These are phyloP conservation scores for Pecoramyces ruminantium DNA, from an alignment of 192 early-diverging fungal genomes.

Conservation along the genomic window DNA sequence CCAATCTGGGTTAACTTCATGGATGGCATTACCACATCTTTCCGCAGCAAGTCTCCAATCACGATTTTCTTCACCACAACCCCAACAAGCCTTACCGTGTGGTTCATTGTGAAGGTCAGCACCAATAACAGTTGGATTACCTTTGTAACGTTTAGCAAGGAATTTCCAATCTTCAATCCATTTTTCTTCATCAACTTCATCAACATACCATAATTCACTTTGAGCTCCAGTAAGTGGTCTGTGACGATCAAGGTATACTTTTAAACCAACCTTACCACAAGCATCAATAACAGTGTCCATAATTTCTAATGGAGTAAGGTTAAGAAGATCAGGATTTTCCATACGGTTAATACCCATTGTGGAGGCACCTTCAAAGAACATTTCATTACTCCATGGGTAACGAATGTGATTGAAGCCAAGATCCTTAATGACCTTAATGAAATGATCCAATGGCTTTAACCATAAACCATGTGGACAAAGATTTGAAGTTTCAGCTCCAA, in stretches of 20 bases:
- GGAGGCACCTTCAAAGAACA: neutral
- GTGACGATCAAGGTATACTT: constrained; percentile 9
- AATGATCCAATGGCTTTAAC: neutral
- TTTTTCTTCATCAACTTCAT: constrained; percentile 6
- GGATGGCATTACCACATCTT: constrained; percentile 8
- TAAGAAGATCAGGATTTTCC: constrained; percentile 11
- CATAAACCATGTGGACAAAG: constrained; percentile 6
- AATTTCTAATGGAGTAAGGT: neutral
- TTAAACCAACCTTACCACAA: constrained; percentile 4
- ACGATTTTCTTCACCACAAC: constrained; percentile 4
- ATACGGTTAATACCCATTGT: constrained; percentile 5
- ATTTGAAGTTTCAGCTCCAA: constrained; percentile 2
- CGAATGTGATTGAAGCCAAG: constrained; percentile 6
- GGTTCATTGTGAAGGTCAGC: constrained; percentile 12
- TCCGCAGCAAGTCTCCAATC: constrained; percentile 8
- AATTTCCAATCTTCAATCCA: constrained; percentile 12
- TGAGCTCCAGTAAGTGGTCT: constrained; percentile 2
- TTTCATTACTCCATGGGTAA: constrained; percentile 11
- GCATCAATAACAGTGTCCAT: constrained; percentile 12
- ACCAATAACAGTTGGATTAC: constrained; percentile 5
- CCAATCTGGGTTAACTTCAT: constrained; percentile 5
- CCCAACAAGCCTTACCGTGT: constrained; percentile 10
- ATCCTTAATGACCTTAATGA: constrained; percentile 1
- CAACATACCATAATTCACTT: constrained; percentile 10
- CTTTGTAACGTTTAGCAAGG: constrained; percentile 8